A percentile compares a stretch with the other conserved stretches of the same genome.
Evolutionary conservation across 2,329 filamentous ascomycete species (phyloP).

Genomic region (Alternaria gaisen): DNA sequence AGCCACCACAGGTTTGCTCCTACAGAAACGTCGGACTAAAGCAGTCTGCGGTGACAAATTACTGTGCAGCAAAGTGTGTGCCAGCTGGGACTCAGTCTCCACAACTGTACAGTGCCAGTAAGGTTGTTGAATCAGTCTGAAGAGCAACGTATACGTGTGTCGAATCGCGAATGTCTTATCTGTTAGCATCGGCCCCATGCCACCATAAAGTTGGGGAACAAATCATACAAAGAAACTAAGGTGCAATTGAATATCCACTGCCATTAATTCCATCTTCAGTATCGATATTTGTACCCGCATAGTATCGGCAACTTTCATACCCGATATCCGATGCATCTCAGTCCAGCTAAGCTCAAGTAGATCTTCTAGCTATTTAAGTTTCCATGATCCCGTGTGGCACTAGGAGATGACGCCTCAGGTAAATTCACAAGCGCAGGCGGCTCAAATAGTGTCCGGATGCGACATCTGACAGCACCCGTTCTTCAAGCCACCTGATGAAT

Average conservation of each 20-base stretch:
- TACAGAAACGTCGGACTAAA: neutral
- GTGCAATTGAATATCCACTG: neutral
- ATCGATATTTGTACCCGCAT: neutral
- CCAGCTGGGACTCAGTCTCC: neutral
- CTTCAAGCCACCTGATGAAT: neutral
- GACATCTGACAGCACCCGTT: neutral
- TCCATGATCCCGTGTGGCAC: neutral
- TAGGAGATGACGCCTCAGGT: neutral
- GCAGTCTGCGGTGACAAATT: conserved; percentile 13
- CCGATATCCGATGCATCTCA: neutral
- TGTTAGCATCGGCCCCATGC: neutral
- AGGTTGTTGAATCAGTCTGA: neutral
- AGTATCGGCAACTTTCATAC: neutral
- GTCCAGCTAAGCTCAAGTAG: neutral
- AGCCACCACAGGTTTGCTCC: neutral
- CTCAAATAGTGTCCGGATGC: neutral
- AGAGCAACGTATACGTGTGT: neutral
- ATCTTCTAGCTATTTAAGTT: neutral
- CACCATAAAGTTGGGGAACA: neutral
- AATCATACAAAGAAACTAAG: neutral
- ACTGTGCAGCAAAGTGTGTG: neutral
- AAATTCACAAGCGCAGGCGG: neutral
- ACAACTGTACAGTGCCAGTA: neutral
- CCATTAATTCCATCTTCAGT: neutral
- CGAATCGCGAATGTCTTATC: neutral